Conservation (phyloP, 495 filamentous ascomycete species). For the Hypoxylon subgilvum region DNA sequence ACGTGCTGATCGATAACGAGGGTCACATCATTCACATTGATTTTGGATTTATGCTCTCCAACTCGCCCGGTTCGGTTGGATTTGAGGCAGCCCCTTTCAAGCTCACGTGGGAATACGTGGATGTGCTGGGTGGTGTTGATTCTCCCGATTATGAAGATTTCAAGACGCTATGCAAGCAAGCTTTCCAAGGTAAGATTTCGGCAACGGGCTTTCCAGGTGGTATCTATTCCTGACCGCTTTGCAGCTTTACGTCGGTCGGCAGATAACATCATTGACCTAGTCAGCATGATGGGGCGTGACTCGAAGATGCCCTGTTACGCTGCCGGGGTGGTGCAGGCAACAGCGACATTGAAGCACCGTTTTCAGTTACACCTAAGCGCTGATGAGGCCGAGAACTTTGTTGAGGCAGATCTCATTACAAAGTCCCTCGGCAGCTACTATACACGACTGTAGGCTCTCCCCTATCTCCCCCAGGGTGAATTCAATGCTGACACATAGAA, state of each 20-base stretch:
- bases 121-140: conserved; percentile 71
- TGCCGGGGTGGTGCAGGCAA: conserved; percentile 65
- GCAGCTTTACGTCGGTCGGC: conserved; percentile 70
- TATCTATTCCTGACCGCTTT: neutral
- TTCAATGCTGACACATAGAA: conserved; percentile 9
- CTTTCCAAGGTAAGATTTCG: conserved; percentile 66
- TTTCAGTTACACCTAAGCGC: conserved; percentile 77
- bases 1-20: conserved; percentile 77
- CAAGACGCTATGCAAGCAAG: conserved; percentile 73
- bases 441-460: conserved; percentile 66
- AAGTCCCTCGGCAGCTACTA: conserved; percentile 79
- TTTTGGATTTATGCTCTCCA: conserved; percentile 83
- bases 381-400: conserved; percentile 73
- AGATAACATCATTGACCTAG: conserved; percentile 73
- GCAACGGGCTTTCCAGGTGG: neutral
- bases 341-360: conserved; percentile 64
- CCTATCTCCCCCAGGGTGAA: neutral
- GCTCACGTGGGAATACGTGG: conserved; percentile 77
- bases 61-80: conserved; percentile 75
- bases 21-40: conserved; percentile 83
- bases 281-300: conserved; percentile 76
- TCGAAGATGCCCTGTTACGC: conserved; percentile 79
- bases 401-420: conserved; percentile 71
- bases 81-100: conserved; percentile 84
- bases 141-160: conserved; percentile 68